These are phyloP conservation scores for Nepenthes alata DNA, from an alignment of 179 eudicot species.

Conservation along the genomic window DNA sequence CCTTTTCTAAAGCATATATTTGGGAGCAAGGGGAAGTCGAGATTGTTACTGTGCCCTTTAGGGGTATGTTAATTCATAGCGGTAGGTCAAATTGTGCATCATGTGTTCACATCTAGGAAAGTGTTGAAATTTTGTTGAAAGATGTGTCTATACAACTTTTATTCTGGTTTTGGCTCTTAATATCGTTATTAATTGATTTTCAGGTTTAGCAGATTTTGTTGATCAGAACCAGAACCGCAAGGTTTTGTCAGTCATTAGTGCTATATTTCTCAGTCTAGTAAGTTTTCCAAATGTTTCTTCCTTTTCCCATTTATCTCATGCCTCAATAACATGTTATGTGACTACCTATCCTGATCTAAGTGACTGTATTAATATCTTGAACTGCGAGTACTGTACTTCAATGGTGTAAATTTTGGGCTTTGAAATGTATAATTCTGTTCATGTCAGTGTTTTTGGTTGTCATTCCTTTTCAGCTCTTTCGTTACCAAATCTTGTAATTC, in stretches of 20 bases:
- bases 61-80: too few relatives aligned
- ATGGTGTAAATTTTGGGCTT: not conserved
- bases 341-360: too few relatives aligned
- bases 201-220: slow-evolving; percentile 61
- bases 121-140: too few relatives aligned
- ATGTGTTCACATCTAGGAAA: too few relatives aligned
- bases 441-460: not conserved
- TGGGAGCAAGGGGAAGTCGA: too few relatives aligned
- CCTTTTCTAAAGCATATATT: too few relatives aligned
- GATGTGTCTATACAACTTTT: too few relatives aligned
- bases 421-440: not conserved
- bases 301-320: not conserved
- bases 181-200: slow-evolving; percentile 3
- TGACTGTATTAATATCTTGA: not conserved
- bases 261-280: slow-evolving; percentile 66
- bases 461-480: not conserved
- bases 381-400: not conserved
- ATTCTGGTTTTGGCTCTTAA: not conserved
- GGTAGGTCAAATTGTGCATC: too few relatives aligned
- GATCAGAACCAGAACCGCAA: slow-evolving; percentile 63
- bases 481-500: too few relatives aligned
- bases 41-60: too few relatives aligned
- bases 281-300: slow-evolving; percentile 11
- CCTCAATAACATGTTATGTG: too few relatives aligned
- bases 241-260: slow-evolving; percentile 60